Evolutionary conservation across 192 early-diverging fungal species (phyloP).

Genomic region (Radiomyces spectabilis): DNA sequence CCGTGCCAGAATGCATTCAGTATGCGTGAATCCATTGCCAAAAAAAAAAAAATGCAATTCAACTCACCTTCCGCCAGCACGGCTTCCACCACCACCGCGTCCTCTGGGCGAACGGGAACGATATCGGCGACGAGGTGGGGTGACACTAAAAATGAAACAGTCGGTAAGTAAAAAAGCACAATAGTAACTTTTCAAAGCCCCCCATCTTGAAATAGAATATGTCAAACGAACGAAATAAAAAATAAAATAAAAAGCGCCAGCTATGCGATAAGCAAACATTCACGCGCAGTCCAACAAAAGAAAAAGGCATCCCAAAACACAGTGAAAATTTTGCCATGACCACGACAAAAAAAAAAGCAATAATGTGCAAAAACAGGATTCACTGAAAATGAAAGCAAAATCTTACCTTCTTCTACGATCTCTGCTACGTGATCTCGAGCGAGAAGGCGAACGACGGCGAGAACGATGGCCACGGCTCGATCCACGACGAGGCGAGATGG

Average conservation of each 20-base stretch:
- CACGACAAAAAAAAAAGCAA: background rate
- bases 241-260: background rate
- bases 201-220: too few relatives aligned
- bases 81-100: too few relatives aligned
- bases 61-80: slow-evolving; percentile 7
- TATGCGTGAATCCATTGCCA: too few relatives aligned
- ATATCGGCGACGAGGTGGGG: slow-evolving; percentile 15
- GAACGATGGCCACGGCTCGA: slow-evolving; percentile 3
- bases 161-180: too few relatives aligned
- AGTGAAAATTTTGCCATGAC: background rate
- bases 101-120: slow-evolving; percentile 8
- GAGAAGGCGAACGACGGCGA: slow-evolving; percentile 15
- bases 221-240: too few relatives aligned
- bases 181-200: background rate
- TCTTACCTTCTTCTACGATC: slow-evolving; percentile 14
- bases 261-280: background rate
- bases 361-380: background rate
- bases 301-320: background rate
- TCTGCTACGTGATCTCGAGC: slow-evolving; percentile 10
- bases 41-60: background rate
- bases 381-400: background rate
- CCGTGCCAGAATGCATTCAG: too few relatives aligned
- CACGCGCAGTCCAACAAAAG: background rate
- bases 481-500: slow-evolving; percentile 14
- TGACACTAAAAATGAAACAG: slow-evolving; percentile 1